Conservation (phyloP, 306 rosid genomes). For the Vicia sativa region DNA sequence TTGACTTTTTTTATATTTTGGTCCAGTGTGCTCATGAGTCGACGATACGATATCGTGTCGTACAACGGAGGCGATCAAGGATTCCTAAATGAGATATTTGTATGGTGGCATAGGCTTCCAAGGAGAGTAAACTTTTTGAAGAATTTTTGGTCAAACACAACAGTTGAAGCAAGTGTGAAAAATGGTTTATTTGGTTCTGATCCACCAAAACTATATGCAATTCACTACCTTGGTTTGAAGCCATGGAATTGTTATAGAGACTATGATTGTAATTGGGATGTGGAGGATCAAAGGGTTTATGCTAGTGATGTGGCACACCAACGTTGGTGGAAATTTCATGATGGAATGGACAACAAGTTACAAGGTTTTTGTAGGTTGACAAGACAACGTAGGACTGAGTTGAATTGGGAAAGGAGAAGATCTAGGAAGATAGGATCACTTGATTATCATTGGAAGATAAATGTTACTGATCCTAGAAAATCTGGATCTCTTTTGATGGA, state of each 20-base stretch:
- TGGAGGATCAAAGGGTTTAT: constrained; percentile 63
- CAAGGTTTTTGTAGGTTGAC: constrained; percentile 69
- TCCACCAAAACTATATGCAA: constrained; percentile 70
- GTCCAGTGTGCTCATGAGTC: constrained; percentile 48
- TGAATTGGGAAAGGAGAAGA: constrained; percentile 77
- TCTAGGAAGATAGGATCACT: constrained; percentile 51
- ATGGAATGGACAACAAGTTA: constrained; percentile 57
- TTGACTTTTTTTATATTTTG: no score
- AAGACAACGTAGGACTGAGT: constrained; percentile 56
- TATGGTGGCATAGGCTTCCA: constrained; percentile 98
- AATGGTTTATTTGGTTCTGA: constrained; percentile 74
- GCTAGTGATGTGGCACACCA: constrained; percentile 90
- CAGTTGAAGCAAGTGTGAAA: constrained; percentile 56
- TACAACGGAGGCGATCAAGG: constrained; percentile 98
- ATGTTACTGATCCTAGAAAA: constrained; percentile 78
- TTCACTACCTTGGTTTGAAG: constrained; percentile 84
- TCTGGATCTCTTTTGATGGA: constrained; percentile 56
- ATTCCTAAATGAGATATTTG: constrained; percentile 83
- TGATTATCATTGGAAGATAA: constrained; percentile 76
- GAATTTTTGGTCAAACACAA: constrained; percentile 90
- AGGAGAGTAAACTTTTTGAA: constrained; percentile 78
- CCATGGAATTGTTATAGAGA: constrained; percentile 94
- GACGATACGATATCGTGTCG: constrained; percentile 57
- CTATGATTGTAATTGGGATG: constrained; percentile 91
- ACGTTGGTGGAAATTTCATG: constrained; percentile 84